Evolutionary conservation across 176 grass and related monocot genomes (phyloP).

Genomic region (Triticum monococcum): DNA sequence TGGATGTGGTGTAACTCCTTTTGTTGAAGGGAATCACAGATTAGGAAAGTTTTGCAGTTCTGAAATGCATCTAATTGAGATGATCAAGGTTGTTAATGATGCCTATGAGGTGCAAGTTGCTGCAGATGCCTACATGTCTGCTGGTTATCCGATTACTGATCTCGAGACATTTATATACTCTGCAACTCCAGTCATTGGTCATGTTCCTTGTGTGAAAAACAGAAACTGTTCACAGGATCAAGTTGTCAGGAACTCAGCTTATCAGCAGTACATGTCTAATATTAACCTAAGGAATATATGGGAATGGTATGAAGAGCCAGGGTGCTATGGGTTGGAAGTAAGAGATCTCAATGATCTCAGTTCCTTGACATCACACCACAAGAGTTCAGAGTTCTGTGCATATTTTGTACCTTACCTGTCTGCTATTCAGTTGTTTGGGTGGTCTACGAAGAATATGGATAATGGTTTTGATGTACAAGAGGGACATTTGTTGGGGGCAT

Average conservation of each 20-base stretch:
- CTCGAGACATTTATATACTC: conserved; percentile 64
- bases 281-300: conserved; percentile 50
- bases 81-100: conserved; percentile 47
- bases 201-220: conserved; percentile 25
- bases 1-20: conserved; percentile 1
- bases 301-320: conserved; percentile 84
- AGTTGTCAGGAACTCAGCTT: conserved; percentile 21
- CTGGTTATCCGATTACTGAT: conserved; percentile 52
- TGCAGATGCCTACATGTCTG: conserved; percentile 35
- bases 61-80: conserved; percentile 44
- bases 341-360: conserved; percentile 39
- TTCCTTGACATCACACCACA: conserved; percentile 23
- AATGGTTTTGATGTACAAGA: conserved; percentile 22
- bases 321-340: conserved; percentile 74
- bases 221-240: conserved; percentile 36
- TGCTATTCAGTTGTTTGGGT: conserved; percentile 73
- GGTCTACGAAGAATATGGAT: conserved; percentile 32
- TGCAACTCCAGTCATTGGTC: conserved; percentile 57
- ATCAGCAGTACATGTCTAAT: conserved; percentile 40
- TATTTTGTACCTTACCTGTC: conserved; percentile 81
- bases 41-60: conserved; percentile 17
- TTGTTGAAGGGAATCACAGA: neutral
- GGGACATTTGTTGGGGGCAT: conserved; percentile 12
- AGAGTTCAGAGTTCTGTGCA: conserved; percentile 50
- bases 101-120: conserved; percentile 44